A percentile compares a stretch with the other conserved stretches of the same genome.
phyloP scores from a whole-genome alignment of 1,139 yeast genomes.

The Yamadazyma jaroonii region DNA sequence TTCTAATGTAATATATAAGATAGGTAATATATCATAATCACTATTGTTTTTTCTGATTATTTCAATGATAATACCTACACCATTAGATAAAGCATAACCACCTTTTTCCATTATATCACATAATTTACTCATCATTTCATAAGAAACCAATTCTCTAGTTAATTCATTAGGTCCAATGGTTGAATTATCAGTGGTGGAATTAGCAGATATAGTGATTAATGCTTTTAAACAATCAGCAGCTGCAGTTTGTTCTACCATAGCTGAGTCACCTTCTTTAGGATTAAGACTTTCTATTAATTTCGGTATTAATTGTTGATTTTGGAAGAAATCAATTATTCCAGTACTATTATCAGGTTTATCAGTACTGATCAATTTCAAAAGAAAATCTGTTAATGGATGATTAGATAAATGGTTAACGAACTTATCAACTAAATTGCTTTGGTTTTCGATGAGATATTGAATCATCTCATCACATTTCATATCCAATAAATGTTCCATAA shows the following conservation, averaged over 20 bases:
- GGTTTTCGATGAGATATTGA: slow-evolving; percentile 60
- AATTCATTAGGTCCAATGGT: slow-evolving; percentile 96
- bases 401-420: slow-evolving; percentile 78
- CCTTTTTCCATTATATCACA: slow-evolving; percentile 87
- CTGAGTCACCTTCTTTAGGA: slow-evolving; percentile 18
- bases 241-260: slow-evolving; percentile 38
- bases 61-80: slow-evolving; percentile 94
- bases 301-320: slow-evolving; percentile 60
- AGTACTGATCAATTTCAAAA: slow-evolving; percentile 71
- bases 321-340: slow-evolving; percentile 72
- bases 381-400: slow-evolving; percentile 83
- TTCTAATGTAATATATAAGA: slow-evolving; percentile 80
- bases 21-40: slow-evolving; percentile 90
- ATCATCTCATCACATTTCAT: slow-evolving; percentile 87
- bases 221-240: slow-evolving; percentile 51
- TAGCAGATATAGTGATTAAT: slow-evolving; percentile 52
- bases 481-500: slow-evolving; percentile 88
- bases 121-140: slow-evolving; percentile 64
- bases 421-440: slow-evolving; percentile 60
- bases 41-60: slow-evolving; percentile 93
- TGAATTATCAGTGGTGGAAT: slow-evolving; percentile 78
- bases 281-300: slow-evolving; percentile 58
- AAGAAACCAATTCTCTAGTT: slow-evolving; percentile 79
- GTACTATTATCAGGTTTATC: slow-evolving; percentile 77
- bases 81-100: slow-evolving; percentile 89